phyloP scores from a whole-genome alignment of 2,329 filamentous ascomycete genomes.

The Ophiostoma fasciatum region DNA sequence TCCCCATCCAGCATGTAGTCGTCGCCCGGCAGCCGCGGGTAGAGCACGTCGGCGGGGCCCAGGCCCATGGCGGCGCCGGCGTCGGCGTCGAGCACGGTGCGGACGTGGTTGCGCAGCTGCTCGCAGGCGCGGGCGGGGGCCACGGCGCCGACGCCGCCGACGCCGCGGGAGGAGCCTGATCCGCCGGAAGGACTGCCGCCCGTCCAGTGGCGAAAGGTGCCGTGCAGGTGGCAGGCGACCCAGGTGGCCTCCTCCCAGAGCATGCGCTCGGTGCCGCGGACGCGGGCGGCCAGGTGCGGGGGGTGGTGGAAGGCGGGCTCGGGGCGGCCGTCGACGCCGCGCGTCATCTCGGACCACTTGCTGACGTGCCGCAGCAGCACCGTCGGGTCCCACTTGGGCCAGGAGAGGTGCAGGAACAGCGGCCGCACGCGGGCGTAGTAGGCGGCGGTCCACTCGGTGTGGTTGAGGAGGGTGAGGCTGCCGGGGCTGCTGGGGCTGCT shows the following conservation, averaged over 20 bases:
- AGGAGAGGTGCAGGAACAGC: constrained; percentile 22
- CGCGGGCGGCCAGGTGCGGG: constrained; percentile 13
- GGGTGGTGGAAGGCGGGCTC: constrained; percentile 18
- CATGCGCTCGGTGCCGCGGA: constrained; percentile 19
- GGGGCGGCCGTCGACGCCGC: constrained; percentile 12
- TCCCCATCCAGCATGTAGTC: no score
- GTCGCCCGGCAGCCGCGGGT: no score
- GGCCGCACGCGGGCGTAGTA: constrained; percentile 10
- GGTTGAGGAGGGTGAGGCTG: background rate
- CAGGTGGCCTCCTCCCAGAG: constrained; percentile 20
- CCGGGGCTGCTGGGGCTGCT: no score
- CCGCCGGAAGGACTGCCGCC: no score
- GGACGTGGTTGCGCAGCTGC: no score
- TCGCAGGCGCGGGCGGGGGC: no score
- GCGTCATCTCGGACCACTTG: constrained; percentile 12
- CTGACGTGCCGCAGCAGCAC: constrained; percentile 13
- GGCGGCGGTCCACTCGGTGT: constrained; percentile 1
- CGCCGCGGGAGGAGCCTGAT: no score
- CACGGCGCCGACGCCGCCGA: no score
- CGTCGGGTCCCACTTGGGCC: constrained; percentile 21
- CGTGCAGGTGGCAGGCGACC: constrained; percentile 16
- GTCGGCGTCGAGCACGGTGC: no score
- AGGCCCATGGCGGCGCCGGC: no score
- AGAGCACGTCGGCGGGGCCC: no score
- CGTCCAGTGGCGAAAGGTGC: no score